Percentiles rank a stretch among this genome's conserved stretches.
Evolutionary conservation across 176 grass and related monocot genomes (phyloP).

Genomic region (Carex littledalei): DNA sequence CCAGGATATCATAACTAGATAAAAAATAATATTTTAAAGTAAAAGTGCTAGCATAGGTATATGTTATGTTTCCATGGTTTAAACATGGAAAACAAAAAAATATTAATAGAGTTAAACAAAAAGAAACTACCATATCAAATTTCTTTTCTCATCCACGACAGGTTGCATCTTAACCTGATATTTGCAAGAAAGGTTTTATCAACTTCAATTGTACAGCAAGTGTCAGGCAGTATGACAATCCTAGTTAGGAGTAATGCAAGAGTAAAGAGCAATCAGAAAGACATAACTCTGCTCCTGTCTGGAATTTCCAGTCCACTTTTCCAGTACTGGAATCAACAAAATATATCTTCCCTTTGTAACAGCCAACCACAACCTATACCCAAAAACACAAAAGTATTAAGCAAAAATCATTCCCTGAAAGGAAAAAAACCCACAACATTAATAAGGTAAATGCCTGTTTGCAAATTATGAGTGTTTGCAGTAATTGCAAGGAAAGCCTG

Average conservation of each 20-base stretch:
- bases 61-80: background rate
- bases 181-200: constrained; percentile 6
- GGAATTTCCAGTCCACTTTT: constrained; percentile 54
- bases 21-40: background rate
- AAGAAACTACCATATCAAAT: constrained; percentile 72
- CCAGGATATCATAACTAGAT: background rate
- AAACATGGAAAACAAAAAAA: constrained; percentile 11
- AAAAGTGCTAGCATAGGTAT: background rate
- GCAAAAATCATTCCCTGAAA: background rate
- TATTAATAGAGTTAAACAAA: background rate
- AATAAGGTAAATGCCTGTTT: background rate
- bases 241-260: background rate
- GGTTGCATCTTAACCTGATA: constrained; percentile 96
- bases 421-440: background rate
- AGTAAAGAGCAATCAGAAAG: constrained; percentile 4
- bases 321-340: constrained; percentile 69
- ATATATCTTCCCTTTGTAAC: constrained; percentile 91
- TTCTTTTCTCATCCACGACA: constrained; percentile 48
- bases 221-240: background rate
- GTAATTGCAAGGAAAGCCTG: background rate
- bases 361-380: constrained; percentile 81
- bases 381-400: constrained; percentile 11
- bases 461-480: background rate
- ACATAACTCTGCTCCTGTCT: constrained; percentile 76
- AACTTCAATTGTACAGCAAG: background rate